phyloP scores from a whole-genome alignment of 106 monocot genomes.

The Gastrodia elata region DNA sequence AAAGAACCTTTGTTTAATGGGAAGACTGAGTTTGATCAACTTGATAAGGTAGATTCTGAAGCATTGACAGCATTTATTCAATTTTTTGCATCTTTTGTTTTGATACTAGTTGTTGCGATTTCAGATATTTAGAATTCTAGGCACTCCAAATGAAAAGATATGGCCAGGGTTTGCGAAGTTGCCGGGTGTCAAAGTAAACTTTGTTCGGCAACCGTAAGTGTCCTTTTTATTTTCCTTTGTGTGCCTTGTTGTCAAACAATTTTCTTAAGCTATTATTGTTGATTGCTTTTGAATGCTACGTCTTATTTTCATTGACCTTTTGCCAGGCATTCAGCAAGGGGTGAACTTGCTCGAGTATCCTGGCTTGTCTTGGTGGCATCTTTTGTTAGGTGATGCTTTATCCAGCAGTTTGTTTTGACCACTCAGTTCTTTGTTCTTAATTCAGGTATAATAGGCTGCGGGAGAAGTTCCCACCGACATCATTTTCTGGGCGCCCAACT shows the following conservation, averaged over 20 bases:
- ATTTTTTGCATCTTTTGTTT: not conserved
- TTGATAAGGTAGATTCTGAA: constrained; percentile 52
- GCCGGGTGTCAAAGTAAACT: constrained; percentile 52
- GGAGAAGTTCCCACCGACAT: constrained; percentile 73
- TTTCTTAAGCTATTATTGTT: not conserved
- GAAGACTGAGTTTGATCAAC: constrained; percentile 77
- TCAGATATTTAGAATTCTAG: constrained; percentile 80
- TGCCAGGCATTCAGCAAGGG: constrained; percentile 22
- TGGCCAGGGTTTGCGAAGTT: constrained; percentile 77
- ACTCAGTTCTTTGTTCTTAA: constrained; percentile 9
- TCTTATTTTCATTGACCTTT: constrained; percentile 22
- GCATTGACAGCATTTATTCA: not conserved
- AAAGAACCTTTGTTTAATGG: constrained; percentile 81
- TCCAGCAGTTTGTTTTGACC: constrained; percentile 10
- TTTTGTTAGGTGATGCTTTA: constrained; percentile 17
- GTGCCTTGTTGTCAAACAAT: not conserved
- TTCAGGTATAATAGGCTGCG: constrained; percentile 62
- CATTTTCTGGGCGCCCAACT: constrained; percentile 64
- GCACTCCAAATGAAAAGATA: constrained; percentile 76
- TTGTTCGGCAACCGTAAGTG: constrained; percentile 76
- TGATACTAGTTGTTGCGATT: not conserved
- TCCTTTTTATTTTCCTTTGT: not conserved
- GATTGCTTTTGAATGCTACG: not conserved
- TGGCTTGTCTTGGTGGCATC: constrained; percentile 21
- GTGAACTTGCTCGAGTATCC: constrained; percentile 25